These are phyloP conservation scores for Ustilago lituana DNA, from an alignment of 1,284 basidiomycete genomes.

Conservation along the genomic window DNA sequence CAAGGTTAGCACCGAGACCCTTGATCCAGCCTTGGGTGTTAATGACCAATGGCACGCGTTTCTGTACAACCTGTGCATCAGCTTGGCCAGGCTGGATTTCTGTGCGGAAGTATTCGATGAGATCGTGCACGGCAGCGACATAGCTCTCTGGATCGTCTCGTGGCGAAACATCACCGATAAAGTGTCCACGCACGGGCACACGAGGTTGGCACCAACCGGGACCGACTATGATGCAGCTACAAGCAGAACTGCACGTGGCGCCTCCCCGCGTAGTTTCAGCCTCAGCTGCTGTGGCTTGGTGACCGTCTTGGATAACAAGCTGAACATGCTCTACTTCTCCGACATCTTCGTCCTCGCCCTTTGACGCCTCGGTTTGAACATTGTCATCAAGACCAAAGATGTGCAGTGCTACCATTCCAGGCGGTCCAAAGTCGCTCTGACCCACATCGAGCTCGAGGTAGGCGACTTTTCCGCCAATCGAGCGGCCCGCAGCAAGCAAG, in stretches of 20 bases:
- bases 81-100: slow-evolving; percentile 22
- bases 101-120: slow-evolving; percentile 73
- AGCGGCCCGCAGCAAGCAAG: slow-evolving; percentile 71
- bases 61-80: background rate
- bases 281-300: background rate
- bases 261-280: background rate
- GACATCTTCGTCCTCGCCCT: background rate
- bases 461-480: slow-evolving; percentile 75
- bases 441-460: slow-evolving; percentile 92
- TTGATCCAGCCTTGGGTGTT: slow-evolving; percentile 98
- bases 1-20: slow-evolving; percentile 87
- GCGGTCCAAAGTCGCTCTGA: slow-evolving; percentile 91
- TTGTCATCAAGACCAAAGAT: slow-evolving; percentile 69
- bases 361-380: background rate
- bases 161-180: slow-evolving; percentile 82
- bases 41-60: slow-evolving; percentile 77
- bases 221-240: slow-evolving; percentile 30
- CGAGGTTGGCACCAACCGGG: slow-evolving; percentile 69
- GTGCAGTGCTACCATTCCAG: slow-evolving; percentile 83
- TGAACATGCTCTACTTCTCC: background rate
- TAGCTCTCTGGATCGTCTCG: slow-evolving; percentile 83
- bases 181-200: slow-evolving; percentile 80
- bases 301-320: background rate
- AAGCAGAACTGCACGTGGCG: background rate
- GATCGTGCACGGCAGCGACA: slow-evolving; percentile 75